A percentile compares a stretch with the other conserved stretches of the same genome.
phyloP scores from a whole-genome alignment of 2,329 filamentous ascomycete species.

The Fusarium succisae region DNA sequence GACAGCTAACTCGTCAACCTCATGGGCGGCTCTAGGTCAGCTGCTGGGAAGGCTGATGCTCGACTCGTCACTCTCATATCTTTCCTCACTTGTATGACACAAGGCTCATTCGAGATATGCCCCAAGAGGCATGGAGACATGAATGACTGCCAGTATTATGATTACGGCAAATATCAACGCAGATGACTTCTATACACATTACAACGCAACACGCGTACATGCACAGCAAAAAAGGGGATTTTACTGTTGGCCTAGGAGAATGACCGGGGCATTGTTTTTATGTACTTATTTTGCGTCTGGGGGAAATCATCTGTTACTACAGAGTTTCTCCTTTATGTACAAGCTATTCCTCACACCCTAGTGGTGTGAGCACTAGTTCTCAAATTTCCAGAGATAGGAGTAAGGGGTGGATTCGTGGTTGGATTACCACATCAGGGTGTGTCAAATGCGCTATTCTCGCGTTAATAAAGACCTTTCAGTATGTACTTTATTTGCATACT shows the following conservation, averaged over 20 bases:
- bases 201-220: constrained; percentile 16
- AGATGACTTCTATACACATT: constrained; percentile 4
- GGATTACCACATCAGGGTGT: not conserved
- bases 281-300: constrained; percentile 10
- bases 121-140: not conserved
- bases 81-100: constrained; percentile 23
- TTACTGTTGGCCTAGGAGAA: constrained; percentile 25
- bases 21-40: constrained; percentile 1
- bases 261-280: constrained; percentile 16
- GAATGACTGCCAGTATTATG: constrained; percentile 5
- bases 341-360: constrained; percentile 4
- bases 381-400: constrained; percentile 7
- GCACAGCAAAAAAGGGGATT: constrained; percentile 18
- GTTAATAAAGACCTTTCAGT: constrained; percentile 34
- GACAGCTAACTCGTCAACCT: constrained; percentile 10
- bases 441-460: constrained; percentile 13
- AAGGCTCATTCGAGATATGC: not conserved
- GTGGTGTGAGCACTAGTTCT: constrained; percentile 1
- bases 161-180: constrained; percentile 6
- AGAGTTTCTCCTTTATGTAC: not conserved
- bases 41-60: not conserved
- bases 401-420: not conserved
- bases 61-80: not conserved
- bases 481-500: constrained; percentile 32
- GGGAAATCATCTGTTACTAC: constrained; percentile 1